These are phyloP conservation scores for Rubroshorea leprosula DNA, from an alignment of 345 rosid species.

Conservation along the genomic window DNA sequence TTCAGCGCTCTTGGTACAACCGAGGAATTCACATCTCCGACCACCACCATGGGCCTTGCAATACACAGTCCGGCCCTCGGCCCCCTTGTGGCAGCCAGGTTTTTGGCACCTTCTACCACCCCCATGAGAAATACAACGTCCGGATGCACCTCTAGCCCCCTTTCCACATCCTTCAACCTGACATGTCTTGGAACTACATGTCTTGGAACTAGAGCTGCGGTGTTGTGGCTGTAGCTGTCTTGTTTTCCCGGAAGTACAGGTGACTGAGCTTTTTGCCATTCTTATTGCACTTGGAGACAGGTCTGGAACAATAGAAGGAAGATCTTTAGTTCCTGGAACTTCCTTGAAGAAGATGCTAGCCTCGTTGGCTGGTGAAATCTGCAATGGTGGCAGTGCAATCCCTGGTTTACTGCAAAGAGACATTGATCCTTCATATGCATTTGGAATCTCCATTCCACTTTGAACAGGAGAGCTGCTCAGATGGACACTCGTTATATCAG, in stretches of 20 bases:
- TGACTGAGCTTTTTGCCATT: constrained; percentile 66
- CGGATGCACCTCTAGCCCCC: constrained; percentile 99
- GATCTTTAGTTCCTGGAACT: constrained; percentile 26
- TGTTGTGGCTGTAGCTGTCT: constrained; percentile 52
- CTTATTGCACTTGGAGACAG: constrained; percentile 52
- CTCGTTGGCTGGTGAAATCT: constrained; percentile 31
- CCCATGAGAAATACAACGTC: constrained; percentile 94
- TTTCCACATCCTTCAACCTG: constrained; percentile 94
- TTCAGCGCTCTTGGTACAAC: constrained; percentile 98
- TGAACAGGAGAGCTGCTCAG: constrained; percentile 30
- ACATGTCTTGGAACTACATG: constrained; percentile 69
- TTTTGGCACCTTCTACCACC: constrained; percentile 96
- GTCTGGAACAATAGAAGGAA: constrained; percentile 35
- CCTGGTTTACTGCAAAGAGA: constrained; percentile 39
- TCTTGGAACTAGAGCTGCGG: constrained; percentile 31
- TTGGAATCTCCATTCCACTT: constrained; percentile 34
- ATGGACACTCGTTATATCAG: constrained; percentile 56
- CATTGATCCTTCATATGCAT: constrained; percentile 47
- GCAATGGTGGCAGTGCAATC: constrained; percentile 32
- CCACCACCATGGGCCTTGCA: constrained; percentile 99
- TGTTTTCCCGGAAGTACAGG: constrained; percentile 78
- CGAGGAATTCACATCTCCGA: constrained; percentile 87
- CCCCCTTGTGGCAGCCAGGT: constrained; percentile 90
- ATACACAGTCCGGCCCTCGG: constrained; percentile 98
- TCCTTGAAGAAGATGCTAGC: constrained; percentile 38